Percentiles rank a stretch among this genome's conserved stretches.
Evolutionary conservation across 176 grass and related monocot species (phyloP).

Genomic region (Musa itinerans): DNA sequence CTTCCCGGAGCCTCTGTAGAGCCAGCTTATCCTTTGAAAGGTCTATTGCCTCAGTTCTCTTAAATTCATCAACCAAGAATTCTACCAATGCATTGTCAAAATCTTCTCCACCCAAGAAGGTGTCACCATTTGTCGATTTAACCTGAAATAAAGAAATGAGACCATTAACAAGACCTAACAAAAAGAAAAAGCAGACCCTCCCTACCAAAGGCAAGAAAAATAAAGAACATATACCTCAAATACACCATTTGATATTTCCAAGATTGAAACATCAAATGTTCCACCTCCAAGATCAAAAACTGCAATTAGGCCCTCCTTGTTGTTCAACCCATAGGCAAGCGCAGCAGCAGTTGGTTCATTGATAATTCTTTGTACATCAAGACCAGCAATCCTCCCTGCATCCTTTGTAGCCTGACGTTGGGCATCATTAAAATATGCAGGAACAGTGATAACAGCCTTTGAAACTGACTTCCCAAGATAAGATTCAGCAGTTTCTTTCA

Average conservation of each 20-base stretch:
- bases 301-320: slow-evolving; percentile 65
- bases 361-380: slow-evolving; percentile 67
- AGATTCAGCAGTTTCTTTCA: slow-evolving; percentile 65
- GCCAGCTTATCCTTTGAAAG: slow-evolving; percentile 61
- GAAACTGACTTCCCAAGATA: slow-evolving; percentile 57
- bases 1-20: slow-evolving; percentile 54
- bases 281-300: slow-evolving; percentile 75
- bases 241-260: slow-evolving; percentile 75
- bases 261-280: slow-evolving; percentile 69
- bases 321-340: slow-evolving; percentile 64
- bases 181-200: background rate
- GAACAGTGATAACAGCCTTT: slow-evolving; percentile 64
- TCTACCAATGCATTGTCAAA: slow-evolving; percentile 66
- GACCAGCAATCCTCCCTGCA: slow-evolving; percentile 52
- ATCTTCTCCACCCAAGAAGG: slow-evolving; percentile 80
- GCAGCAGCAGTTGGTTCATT: slow-evolving; percentile 70
- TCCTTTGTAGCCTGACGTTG: slow-evolving; percentile 69
- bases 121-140: slow-evolving; percentile 75
- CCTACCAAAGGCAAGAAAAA: background rate
- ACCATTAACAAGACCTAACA: background rate
- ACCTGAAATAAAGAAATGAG: slow-evolving; percentile 28
- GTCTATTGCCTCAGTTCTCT: slow-evolving; percentile 52
- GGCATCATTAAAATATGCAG: slow-evolving; percentile 70
- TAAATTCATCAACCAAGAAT: slow-evolving; percentile 61
- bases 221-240: slow-evolving; percentile 37